These are phyloP conservation scores for Acanthamoeba healyi DNA, from an alignment of 208 protist genomes.

Conservation along the genomic window DNA sequence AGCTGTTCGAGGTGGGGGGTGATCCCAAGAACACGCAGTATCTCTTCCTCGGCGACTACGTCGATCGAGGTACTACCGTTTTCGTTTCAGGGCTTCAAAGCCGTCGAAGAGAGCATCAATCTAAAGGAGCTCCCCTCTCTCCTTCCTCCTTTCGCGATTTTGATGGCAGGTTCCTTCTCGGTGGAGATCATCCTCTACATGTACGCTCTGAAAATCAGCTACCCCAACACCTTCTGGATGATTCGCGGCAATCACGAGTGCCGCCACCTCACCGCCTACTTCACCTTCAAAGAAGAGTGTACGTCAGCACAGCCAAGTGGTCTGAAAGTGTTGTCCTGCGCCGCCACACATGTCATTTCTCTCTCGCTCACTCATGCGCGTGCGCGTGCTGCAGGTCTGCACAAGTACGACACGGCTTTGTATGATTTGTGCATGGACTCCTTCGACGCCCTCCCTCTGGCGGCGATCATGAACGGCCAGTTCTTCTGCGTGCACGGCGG, in stretches of 20 bases:
- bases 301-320: too few relatives aligned
- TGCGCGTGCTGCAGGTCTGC: constrained; percentile 75
- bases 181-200: constrained; percentile 91
- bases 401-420: constrained; percentile 88
- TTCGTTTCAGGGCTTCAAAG: constrained; percentile 40
- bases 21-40: constrained; percentile 92
- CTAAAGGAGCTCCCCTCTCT: too few relatives aligned
- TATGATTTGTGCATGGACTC: constrained; percentile 88
- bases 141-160: not conserved
- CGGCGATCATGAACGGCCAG: constrained; percentile 90
- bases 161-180: constrained; percentile 33
- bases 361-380: not conserved
- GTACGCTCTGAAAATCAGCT: constrained; percentile 96
- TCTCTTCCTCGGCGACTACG: constrained; percentile 98
- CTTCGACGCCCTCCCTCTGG: constrained; percentile 92
- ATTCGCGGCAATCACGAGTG: constrained; percentile 98
- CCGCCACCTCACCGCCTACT: constrained; percentile 97
- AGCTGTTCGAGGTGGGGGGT: constrained; percentile 95
- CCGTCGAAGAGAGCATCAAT: too few relatives aligned
- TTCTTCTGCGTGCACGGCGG: constrained; percentile 93
- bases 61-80: constrained; percentile 87
- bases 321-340: too few relatives aligned
- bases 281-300: constrained; percentile 97
- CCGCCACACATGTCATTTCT: too few relatives aligned
- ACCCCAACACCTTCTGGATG: constrained; percentile 94